phyloP scores from a whole-genome alignment of 305 asterid species.

The Fraxinus latifolia region DNA sequence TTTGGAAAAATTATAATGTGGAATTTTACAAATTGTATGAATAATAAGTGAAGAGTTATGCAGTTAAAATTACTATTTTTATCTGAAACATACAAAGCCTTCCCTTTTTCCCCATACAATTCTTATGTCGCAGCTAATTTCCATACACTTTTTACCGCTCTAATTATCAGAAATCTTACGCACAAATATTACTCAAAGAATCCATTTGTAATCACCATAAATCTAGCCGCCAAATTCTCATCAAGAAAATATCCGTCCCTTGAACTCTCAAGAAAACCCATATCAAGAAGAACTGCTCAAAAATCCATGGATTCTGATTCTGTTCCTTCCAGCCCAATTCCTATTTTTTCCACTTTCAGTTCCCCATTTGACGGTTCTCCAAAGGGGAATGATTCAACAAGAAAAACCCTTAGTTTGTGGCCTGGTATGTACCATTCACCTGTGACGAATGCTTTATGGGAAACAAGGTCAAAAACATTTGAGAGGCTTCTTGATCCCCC shows the following conservation, averaged over 20 bases:
- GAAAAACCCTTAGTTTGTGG: slow-evolving; percentile 84
- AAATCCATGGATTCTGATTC: slow-evolving; percentile 47
- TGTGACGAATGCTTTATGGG: slow-evolving; percentile 87
- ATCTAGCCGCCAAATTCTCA: not conserved
- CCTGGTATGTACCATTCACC: slow-evolving; percentile 99
- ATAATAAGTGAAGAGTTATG: too few species aligned
- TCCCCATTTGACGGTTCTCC: slow-evolving; percentile 55
- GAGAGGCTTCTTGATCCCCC: slow-evolving; percentile 97
- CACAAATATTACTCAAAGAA: not conserved
- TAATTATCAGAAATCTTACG: not conserved
- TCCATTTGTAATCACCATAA: not conserved
- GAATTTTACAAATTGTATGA: not conserved
- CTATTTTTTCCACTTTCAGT: slow-evolving; percentile 55
- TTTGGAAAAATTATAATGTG: not conserved
- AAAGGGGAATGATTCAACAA: slow-evolving; percentile 31
- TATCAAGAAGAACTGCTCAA: not conserved
- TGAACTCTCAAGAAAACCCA: not conserved
- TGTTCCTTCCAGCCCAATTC: slow-evolving; percentile 46
- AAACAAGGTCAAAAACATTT: slow-evolving; percentile 69
- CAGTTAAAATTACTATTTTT: too few species aligned
- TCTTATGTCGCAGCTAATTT: not conserved
- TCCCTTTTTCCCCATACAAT: not conserved
- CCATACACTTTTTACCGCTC: not conserved
- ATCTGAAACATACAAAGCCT: not conserved
- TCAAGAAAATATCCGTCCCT: slow-evolving; percentile 3